A percentile compares a stretch with the other conserved stretches of the same genome.
These are phyloP conservation scores for Colletotrichum phormii DNA, from an alignment of 2,329 filamentous ascomycete species.

Conservation along the genomic window DNA sequence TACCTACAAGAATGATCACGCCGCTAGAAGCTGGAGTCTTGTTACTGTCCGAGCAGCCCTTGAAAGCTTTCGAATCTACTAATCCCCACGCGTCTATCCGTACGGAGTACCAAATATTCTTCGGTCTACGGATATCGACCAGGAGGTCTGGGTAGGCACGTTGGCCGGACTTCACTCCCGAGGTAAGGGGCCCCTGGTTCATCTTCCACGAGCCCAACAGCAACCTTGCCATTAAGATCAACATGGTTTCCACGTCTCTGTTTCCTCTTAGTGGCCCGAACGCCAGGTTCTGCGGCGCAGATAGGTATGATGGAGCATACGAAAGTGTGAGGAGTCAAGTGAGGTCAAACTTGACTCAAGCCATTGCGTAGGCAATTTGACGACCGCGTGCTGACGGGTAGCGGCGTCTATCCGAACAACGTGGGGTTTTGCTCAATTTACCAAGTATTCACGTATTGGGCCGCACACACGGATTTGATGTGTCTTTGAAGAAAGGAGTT, in stretches of 20 bases:
- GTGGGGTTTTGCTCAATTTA: background rate
- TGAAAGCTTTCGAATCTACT: background rate
- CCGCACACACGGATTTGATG: background rate
- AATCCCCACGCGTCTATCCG: background rate
- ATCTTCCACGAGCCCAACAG: background rate
- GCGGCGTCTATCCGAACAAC: background rate
- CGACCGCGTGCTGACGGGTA: constrained; percentile 13
- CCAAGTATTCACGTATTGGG: background rate
- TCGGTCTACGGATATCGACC: background rate
- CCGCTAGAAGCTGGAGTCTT: constrained; percentile 11
- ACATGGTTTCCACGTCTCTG: constrained; percentile 15
- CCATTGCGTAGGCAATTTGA: constrained; percentile 7
- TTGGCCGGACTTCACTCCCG: constrained; percentile 15
- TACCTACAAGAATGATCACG: constrained; percentile 7
- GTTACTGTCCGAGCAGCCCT: background rate
- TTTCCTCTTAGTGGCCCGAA: constrained; percentile 14
- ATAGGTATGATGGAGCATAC: constrained; percentile 8
- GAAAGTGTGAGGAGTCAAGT: constrained; percentile 17
- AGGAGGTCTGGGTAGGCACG: constrained; percentile 1
- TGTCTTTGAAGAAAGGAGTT: background rate
- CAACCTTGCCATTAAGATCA: constrained; percentile 30
- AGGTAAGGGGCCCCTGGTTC: constrained; percentile 15
- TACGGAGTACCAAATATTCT: too few relatives aligned
- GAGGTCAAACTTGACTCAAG: constrained; percentile 30
- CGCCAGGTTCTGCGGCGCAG: constrained; percentile 1